A percentile compares a stretch with the other conserved stretches of the same genome.
Conservation (phyloP, 306 rosid species). For the Arachis hypogaea region DNA sequence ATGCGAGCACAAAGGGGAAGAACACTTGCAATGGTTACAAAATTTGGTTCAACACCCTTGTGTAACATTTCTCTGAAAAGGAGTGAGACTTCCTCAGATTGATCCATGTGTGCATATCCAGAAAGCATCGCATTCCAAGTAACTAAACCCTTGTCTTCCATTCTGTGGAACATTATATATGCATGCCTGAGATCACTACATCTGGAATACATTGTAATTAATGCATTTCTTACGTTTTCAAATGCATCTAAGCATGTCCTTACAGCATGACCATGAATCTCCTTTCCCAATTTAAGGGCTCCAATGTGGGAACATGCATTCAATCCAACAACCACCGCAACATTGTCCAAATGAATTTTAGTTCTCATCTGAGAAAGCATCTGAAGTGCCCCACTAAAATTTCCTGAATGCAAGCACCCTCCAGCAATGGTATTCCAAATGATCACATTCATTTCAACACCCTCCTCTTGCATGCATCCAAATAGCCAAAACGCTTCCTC, state of each 20-base stretch:
- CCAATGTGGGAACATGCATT: slow-evolving; percentile 81
- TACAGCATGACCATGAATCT: slow-evolving; percentile 78
- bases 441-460: slow-evolving; percentile 53
- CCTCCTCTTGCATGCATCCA: slow-evolving; percentile 54
- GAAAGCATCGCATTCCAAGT: slow-evolving; percentile 92
- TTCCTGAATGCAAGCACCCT: slow-evolving; percentile 59
- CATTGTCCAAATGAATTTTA: slow-evolving; percentile 59
- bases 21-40: slow-evolving; percentile 80
- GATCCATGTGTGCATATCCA: slow-evolving; percentile 68
- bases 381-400: slow-evolving; percentile 56
- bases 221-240: slow-evolving; percentile 64
- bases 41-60: slow-evolving; percentile 66
- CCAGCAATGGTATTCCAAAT: slow-evolving; percentile 86
- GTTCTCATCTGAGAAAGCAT: slow-evolving; percentile 75
- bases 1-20: slow-evolving; percentile 92
- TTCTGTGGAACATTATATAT: slow-evolving; percentile 53
- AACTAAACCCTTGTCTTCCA: slow-evolving; percentile 57
- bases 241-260: slow-evolving; percentile 50
- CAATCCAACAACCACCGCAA: slow-evolving; percentile 68
- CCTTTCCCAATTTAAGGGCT: slow-evolving; percentile 70
- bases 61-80: slow-evolving; percentile 76
- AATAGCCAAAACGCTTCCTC: slow-evolving; percentile 68
- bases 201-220: slow-evolving; percentile 92
- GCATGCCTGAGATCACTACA: slow-evolving; percentile 74
- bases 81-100: slow-evolving; percentile 67